Evolutionary conservation across 495 filamentous ascomycete genomes (phyloP).

Genomic region (Daldinia childiae): DNA sequence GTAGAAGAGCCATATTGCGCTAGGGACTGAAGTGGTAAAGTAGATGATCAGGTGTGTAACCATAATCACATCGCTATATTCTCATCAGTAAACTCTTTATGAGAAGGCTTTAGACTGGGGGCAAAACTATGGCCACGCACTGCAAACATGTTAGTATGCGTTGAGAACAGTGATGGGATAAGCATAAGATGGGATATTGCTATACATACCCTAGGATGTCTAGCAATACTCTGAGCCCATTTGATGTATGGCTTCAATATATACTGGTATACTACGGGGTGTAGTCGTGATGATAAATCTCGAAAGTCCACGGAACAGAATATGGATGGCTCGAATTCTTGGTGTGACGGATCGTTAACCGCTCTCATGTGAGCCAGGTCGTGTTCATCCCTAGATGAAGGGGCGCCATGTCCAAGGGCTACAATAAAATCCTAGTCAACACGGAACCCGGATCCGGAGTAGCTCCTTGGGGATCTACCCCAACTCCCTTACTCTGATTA

Average conservation of each 20-base stretch:
- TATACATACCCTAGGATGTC: slow-evolving; percentile 51
- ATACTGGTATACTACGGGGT: slow-evolving; percentile 53
- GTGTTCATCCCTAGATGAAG: slow-evolving; percentile 31
- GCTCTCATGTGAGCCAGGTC: slow-evolving; percentile 56
- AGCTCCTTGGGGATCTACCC: slow-evolving; percentile 18
- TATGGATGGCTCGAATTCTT: slow-evolving; percentile 50
- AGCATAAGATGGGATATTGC: neutral
- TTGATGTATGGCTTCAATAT: slow-evolving; percentile 66
- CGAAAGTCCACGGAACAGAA: slow-evolving; percentile 52
- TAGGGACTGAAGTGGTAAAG: slow-evolving; percentile 71
- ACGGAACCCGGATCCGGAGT: slow-evolving; percentile 18
- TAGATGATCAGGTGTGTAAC: slow-evolving; percentile 79
- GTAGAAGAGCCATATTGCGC: slow-evolving; percentile 69
- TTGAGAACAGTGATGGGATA: neutral
- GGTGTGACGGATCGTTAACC: slow-evolving; percentile 61
- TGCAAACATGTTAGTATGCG: slow-evolving; percentile 20
- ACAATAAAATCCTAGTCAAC: slow-evolving; percentile 26
- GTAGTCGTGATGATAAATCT: slow-evolving; percentile 41
- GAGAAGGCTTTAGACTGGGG: neutral
- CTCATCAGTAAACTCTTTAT: slow-evolving; percentile 13
- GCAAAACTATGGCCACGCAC: slow-evolving; percentile 10
- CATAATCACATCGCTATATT: slow-evolving; percentile 74
- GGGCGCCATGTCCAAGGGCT: slow-evolving; percentile 13
- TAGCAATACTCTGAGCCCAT: slow-evolving; percentile 64
- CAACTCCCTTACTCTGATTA: slow-evolving; percentile 21